These are phyloP conservation scores for Leccinum olivaceopallidum DNA, from an alignment of 768 basidiomycete species.

Conservation along the genomic window DNA sequence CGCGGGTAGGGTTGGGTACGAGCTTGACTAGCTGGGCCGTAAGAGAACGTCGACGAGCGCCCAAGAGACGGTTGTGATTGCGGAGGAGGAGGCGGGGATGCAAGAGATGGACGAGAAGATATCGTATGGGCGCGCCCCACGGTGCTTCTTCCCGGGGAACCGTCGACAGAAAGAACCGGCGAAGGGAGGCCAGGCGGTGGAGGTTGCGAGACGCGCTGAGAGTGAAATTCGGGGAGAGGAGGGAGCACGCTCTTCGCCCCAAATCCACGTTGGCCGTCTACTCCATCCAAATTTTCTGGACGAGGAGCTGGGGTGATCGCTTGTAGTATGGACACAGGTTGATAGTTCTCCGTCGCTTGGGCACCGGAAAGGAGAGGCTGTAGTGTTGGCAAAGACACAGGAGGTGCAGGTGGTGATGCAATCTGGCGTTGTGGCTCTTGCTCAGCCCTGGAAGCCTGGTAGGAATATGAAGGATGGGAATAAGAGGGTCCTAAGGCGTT, in stretches of 20 bases:
- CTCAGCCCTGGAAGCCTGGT: constrained; percentile 10
- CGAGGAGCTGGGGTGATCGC: constrained; percentile 7
- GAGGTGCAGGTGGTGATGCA: constrained; percentile 12
- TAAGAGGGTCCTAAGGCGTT: constrained; percentile 18
- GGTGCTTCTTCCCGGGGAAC: constrained; percentile 18
- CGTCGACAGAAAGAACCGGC: constrained; percentile 17
- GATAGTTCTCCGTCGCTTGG: constrained; percentile 19
- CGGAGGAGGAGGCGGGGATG: constrained; percentile 13
- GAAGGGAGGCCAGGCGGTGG: constrained; percentile 19
- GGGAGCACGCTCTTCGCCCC: constrained; percentile 2
- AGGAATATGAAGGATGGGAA: constrained; percentile 14
- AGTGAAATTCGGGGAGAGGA: constrained; percentile 11
- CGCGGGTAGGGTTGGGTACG: constrained; percentile 13
- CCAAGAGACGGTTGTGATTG: constrained; percentile 24
- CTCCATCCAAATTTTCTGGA: constrained; percentile 3
- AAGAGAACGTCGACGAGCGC: constrained; percentile 23
- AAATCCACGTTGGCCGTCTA: constrained; percentile 18
- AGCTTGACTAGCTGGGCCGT: constrained; percentile 12
- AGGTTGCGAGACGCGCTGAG: constrained; percentile 22
- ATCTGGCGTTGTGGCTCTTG: constrained; percentile 16
- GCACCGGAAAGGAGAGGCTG: constrained; percentile 14
- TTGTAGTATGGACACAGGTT: constrained; percentile 24
- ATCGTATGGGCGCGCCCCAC: constrained; percentile 32
- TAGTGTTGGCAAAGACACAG: constrained; percentile 9
- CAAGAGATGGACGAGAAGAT: constrained; percentile 21